Evolutionary conservation across 768 basidiomycete genomes (phyloP).

Genomic region (Rhodotorula paludigena): DNA sequence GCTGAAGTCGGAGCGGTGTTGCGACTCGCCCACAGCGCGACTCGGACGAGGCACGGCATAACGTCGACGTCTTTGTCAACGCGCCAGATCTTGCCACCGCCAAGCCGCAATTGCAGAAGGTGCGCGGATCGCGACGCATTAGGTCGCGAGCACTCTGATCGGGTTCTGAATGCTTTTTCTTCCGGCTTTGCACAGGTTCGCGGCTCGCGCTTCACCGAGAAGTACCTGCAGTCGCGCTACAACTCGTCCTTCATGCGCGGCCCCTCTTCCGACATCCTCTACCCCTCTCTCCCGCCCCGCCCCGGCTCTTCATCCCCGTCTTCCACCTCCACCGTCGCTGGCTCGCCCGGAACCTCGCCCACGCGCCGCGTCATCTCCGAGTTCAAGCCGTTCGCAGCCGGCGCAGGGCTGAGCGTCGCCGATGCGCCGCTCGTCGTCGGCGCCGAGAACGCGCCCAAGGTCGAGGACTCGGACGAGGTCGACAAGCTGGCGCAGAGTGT

Average conservation of each 20-base stretch:
- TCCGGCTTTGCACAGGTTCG: conserved; percentile 59
- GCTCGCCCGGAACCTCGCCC: conserved; percentile 43
- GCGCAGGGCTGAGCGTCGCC: conserved; percentile 63
- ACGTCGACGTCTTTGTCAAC: conserved; percentile 70
- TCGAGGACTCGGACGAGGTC: conserved; percentile 14
- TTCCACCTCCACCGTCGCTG: neutral
- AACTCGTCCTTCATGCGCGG: conserved; percentile 47
- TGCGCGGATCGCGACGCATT: conserved; percentile 46
- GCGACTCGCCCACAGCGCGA: conserved; percentile 54
- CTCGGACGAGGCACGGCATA: conserved; percentile 79
- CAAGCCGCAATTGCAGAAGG: conserved; percentile 70
- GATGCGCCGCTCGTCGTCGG: conserved; percentile 43
- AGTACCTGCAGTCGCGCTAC: conserved; percentile 67
- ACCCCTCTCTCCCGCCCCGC: conserved; percentile 28
- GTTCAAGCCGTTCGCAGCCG: conserved; percentile 77
- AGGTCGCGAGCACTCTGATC: too few species aligned
- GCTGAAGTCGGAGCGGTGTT: too few species aligned
- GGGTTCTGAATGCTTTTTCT: neutral
- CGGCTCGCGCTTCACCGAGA: conserved; percentile 94
- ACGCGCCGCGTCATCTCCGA: conserved; percentile 82
- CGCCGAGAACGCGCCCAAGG: conserved; percentile 48
- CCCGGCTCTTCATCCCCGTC: conserved; percentile 26
- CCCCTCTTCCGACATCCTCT: conserved; percentile 37
- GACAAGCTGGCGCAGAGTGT: conserved; percentile 61
- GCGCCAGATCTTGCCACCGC: conserved; percentile 68